Evolutionary conservation across 129 eudicot species (phyloP).

Genomic region (Sambucus nigra): DNA sequence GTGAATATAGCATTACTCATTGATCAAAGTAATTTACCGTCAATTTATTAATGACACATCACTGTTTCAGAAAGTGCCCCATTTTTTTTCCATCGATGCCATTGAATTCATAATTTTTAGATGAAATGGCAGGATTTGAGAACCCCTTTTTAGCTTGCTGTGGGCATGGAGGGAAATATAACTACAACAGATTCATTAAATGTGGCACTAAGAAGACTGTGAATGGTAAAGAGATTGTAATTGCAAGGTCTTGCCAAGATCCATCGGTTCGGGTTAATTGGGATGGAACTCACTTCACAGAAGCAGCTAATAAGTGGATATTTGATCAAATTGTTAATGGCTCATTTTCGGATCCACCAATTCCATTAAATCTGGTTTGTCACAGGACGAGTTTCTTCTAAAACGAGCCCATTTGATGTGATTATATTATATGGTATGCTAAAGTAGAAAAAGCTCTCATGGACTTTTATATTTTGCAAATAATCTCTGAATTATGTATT

Average conservation of each 20-base stretch:
- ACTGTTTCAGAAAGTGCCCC: not conserved
- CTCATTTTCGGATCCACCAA: conserved; percentile 62
- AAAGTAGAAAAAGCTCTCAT: no score
- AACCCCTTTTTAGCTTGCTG: conserved; percentile 67
- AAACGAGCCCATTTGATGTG: no score
- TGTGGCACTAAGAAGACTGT: conserved; percentile 48
- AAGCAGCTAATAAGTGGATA: conserved; percentile 85
- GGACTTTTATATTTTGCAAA: no score
- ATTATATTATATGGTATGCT: no score
- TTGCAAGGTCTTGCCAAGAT: conserved; percentile 49
- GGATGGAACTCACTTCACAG: conserved; percentile 83
- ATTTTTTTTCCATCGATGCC: not conserved
- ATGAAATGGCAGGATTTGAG: conserved; percentile 54
- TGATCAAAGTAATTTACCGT: no score
- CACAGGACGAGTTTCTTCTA: no score
- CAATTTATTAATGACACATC: no score
- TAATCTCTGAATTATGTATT: no score
- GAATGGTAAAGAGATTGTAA: conserved; percentile 39
- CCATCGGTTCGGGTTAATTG: conserved; percentile 44
- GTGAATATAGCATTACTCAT: no score
- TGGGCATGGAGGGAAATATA: conserved; percentile 77
- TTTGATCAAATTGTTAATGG: conserved; percentile 48
- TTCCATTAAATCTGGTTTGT: conserved; percentile 44
- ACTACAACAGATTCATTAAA: conserved; percentile 43
- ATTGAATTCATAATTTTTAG: not conserved